A percentile compares a stretch with the other conserved stretches of the same genome.
These are phyloP conservation scores for Geotrichum bryndzae DNA, from an alignment of 1,139 yeast genomes.

Conservation along the genomic window DNA sequence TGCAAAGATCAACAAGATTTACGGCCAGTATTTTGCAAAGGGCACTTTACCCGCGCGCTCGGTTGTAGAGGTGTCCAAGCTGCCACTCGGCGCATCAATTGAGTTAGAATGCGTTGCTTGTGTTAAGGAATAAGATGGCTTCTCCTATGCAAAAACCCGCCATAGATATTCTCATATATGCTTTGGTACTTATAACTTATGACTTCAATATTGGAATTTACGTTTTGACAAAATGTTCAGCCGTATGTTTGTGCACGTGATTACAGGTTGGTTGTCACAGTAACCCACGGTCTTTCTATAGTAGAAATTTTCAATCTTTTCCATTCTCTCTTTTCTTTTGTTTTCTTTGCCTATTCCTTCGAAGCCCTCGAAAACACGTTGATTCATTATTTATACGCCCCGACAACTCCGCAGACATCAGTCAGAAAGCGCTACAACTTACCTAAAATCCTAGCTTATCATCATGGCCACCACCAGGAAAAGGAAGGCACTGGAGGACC, in stretches of 20 bases:
- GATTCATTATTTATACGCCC: background rate
- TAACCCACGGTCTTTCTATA: background rate
- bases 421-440: background rate
- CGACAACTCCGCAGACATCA: background rate
- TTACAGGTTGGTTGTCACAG: background rate
- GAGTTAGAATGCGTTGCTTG: slow-evolving; percentile 70
- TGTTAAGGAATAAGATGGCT: background rate
- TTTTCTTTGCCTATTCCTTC: background rate
- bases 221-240: background rate
- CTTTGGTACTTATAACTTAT: background rate
- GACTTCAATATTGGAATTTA: too few relatives aligned
- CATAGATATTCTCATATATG: too few relatives aligned
- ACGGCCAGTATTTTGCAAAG: slow-evolving; percentile 66
- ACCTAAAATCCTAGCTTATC: background rate
- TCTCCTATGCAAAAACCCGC: background rate
- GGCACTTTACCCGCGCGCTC: slow-evolving; percentile 92
- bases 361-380: background rate
- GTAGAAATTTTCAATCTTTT: background rate
- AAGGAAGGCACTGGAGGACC: background rate
- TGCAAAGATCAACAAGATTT: slow-evolving; percentile 74
- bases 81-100: slow-evolving; percentile 73
- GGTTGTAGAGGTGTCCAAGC: slow-evolving; percentile 81
- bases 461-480: background rate
- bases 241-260: background rate
- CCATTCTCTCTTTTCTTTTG: background rate